Base-by-base conservation (phyloP, 164 flowering plant species). In the Chimonanthus praecox region DNA sequence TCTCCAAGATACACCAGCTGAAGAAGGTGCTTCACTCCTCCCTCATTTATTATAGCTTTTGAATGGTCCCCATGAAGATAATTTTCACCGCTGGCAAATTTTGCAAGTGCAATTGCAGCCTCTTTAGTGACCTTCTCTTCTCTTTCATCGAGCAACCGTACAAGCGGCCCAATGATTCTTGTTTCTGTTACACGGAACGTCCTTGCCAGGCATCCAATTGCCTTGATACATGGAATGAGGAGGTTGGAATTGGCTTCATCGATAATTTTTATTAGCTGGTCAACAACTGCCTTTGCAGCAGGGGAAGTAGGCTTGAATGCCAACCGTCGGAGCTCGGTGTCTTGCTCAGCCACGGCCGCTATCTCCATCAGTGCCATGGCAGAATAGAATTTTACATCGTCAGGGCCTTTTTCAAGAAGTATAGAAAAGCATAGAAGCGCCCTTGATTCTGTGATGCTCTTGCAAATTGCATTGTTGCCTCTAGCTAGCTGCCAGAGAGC, bases 281-380 rank as follows among this genome's bases (percentile, higher is more conserved):
- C 98, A 0, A 91, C 83, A 0, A 92, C 93, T 1, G 98, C 94
- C 81, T 82, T 89, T 50, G 92, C 90, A 4, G 96, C 88, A 0
- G 94, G 94, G 33, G 98, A 85, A 18, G 86, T 92, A 15, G 98
- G 97, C 81, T 93, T 93, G 83, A 93, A 93, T 0, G 97, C 91
- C 0, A 89, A 82, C 9, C 88, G 86, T 46, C 98, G 77, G 44
- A 93, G 71, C 0, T 90, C 92, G 0, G 92, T 4, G 54, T 88
- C 81, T 16, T 86, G 73, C 76, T 90, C 93, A 0, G 93, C 97
- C 9, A 91, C 94, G 0, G 85, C 86, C 0, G 92, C 75, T 68
- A 91, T 91, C 73, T 91, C 98, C 91, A 84, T 84, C 78, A 93
- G 49, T 5, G 98, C 97, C 92, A 88, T 84, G 45, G 94, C 91